Conservation (phyloP, 257 asterid genomes). For the Fraxinus excelsior region DNA sequence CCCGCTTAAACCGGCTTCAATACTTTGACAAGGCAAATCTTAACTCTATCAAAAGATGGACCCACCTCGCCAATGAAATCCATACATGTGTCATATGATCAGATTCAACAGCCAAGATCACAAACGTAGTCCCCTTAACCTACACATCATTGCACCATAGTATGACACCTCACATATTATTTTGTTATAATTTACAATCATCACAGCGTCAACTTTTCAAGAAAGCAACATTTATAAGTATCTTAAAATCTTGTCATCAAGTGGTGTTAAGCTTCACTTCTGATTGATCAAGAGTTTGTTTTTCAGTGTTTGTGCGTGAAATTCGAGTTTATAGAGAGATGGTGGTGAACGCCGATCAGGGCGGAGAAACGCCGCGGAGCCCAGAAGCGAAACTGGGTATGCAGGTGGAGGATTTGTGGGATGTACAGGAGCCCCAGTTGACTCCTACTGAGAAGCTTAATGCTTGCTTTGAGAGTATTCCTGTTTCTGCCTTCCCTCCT, state of each 20-base stretch:
- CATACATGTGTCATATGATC: slow-evolving; percentile 24
- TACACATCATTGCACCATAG: slow-evolving; percentile 24
- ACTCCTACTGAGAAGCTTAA: slow-evolving; percentile 96
- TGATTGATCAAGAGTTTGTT: neutral
- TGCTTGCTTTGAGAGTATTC: slow-evolving; percentile 95
- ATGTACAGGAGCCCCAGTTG: slow-evolving; percentile 79
- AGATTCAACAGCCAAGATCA: slow-evolving; percentile 15
- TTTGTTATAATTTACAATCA: slow-evolving; percentile 18
- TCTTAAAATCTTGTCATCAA: slow-evolving; percentile 5
- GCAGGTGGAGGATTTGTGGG: slow-evolving; percentile 98
- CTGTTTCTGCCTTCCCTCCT: slow-evolving; percentile 90
- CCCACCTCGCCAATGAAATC: neutral
- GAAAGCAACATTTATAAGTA: slow-evolving; percentile 23
- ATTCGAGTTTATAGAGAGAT: slow-evolving; percentile 19
- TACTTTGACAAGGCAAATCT: slow-evolving; percentile 28
- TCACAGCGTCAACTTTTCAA: slow-evolving; percentile 35
- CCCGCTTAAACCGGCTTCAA: slow-evolving; percentile 36
- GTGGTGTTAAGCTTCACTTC: neutral
- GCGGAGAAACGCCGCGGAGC: slow-evolving; percentile 79
- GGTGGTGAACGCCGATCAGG: slow-evolving; percentile 47
- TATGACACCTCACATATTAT: slow-evolving; percentile 18
- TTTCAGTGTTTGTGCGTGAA: slow-evolving; percentile 11
- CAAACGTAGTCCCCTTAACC: neutral
- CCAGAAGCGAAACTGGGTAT: slow-evolving; percentile 95
- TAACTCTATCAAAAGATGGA: neutral